Evolutionary conservation across 176 grass and related monocot species (phyloP).

Genomic region (Hordeum marinum): DNA sequence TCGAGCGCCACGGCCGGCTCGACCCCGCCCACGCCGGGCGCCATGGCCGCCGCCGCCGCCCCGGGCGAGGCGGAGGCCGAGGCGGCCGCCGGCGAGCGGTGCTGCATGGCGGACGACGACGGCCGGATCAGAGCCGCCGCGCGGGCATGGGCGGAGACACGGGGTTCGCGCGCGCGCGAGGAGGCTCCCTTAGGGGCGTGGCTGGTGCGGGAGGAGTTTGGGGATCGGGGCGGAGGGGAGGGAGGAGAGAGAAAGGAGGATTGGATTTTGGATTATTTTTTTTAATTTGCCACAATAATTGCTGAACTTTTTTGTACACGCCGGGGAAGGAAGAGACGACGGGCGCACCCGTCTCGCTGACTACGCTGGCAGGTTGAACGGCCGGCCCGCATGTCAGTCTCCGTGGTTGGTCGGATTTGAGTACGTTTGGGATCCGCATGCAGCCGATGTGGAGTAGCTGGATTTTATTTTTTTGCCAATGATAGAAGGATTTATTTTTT

Average conservation of each 20-base stretch:
- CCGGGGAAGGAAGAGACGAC: too few relatives aligned
- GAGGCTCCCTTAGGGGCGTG: slow-evolving; percentile 17
- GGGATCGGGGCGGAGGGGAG: slow-evolving; percentile 8
- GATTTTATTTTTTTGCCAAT: not conserved
- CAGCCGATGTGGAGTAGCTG: not conserved
- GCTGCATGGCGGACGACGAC: slow-evolving; percentile 16
- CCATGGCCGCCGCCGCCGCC: not conserved
- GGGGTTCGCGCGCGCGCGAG: slow-evolving; percentile 37
- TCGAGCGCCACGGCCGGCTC: slow-evolving; percentile 70
- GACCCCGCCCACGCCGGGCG: slow-evolving; percentile 43
- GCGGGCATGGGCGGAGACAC: not conserved
- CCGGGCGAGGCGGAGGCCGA: slow-evolving; percentile 20
- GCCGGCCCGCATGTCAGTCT: not conserved
- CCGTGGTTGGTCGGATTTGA: too few relatives aligned
- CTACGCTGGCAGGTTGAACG: rapidly evolving
- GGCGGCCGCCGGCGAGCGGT: slow-evolving; percentile 20
- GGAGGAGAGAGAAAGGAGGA: not conserved
- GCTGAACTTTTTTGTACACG: not conserved
- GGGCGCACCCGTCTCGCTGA: too few relatives aligned
- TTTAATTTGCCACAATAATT: not conserved
- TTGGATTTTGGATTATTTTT: not conserved
- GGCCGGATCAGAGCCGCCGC: slow-evolving; percentile 15
- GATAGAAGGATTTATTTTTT: too few relatives aligned
- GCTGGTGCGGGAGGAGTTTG: not conserved
- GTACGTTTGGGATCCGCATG: not conserved